These are phyloP conservation scores for Spergularia azorica DNA, from an alignment of 179 eudicot species.

Conservation along the genomic window DNA sequence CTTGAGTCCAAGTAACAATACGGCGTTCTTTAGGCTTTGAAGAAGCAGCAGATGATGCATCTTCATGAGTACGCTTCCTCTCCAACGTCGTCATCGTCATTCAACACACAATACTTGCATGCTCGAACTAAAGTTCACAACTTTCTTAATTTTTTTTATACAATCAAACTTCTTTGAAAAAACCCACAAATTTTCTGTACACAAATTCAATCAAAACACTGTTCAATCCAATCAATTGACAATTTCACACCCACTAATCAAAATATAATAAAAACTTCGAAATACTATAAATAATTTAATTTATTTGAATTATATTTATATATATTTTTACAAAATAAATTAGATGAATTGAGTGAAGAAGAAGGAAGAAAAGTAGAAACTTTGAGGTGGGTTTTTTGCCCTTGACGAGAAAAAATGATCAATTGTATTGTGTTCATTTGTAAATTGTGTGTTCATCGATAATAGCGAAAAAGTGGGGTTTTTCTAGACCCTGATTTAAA, in stretches of 20 bases:
- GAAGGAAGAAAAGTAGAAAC: neutral
- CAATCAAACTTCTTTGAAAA: neutral
- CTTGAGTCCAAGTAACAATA: slow-evolving; percentile 91
- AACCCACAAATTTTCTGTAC: slow-evolving; percentile 18
- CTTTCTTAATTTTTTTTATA: slow-evolving; percentile 15
- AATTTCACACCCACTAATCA: slow-evolving; percentile 3
- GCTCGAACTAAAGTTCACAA: slow-evolving; percentile 23
- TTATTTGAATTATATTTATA: too few relatives aligned
- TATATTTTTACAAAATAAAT: too few relatives aligned
- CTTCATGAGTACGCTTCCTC: slow-evolving; percentile 40
- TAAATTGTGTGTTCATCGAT: slow-evolving; percentile 34
- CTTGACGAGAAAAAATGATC: neutral
- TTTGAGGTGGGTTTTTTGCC: slow-evolving; percentile 1
- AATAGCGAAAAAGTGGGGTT: slow-evolving; percentile 36
- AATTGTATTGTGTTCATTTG: slow-evolving; percentile 26
- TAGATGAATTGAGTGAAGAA: neutral
- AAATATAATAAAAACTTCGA: neutral
- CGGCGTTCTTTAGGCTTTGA: slow-evolving; percentile 71
- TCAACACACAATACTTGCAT: slow-evolving; percentile 24
- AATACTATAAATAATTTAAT: neutral
- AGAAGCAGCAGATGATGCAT: slow-evolving; percentile 21
- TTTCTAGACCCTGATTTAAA: slow-evolving; percentile 5
- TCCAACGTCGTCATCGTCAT: slow-evolving; percentile 24
- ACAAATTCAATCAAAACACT: slow-evolving; percentile 20
- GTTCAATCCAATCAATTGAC: slow-evolving; percentile 30